A percentile compares a stretch with the other conserved stretches of the same genome.
Conservation (phyloP, 1,139 yeast genomes). For the Keqinozyma sinolaborantium region DNA sequence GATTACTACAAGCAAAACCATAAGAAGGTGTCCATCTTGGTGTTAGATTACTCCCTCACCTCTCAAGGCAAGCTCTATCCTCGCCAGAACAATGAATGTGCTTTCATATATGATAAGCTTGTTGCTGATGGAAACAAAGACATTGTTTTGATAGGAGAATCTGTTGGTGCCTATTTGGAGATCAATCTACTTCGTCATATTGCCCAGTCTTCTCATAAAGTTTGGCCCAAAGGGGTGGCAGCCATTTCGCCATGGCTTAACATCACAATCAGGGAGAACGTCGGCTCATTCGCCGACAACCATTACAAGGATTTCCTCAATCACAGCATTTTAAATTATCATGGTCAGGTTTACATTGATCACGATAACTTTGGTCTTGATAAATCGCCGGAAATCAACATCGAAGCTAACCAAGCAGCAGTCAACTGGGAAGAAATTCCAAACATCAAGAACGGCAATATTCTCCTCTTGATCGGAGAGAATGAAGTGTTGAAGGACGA, state of each 20-base stretch:
- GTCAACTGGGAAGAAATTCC: slow-evolving; percentile 26
- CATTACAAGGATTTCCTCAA: slow-evolving; percentile 3
- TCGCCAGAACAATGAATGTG: slow-evolving; percentile 32
- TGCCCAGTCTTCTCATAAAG: slow-evolving; percentile 1
- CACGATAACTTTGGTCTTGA: slow-evolving; percentile 2
- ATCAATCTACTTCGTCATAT: slow-evolving; percentile 11
- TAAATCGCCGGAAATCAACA: slow-evolving; percentile 3
- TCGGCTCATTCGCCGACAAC: slow-evolving; percentile 3
- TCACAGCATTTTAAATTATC: slow-evolving; percentile 5
- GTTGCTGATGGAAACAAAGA: slow-evolving; percentile 23
- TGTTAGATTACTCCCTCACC: slow-evolving; percentile 39
- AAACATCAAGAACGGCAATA: slow-evolving; percentile 16
- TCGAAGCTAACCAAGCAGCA: slow-evolving; percentile 4
- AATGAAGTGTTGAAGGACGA: slow-evolving; percentile 29
- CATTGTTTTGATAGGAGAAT: slow-evolving; percentile 37
- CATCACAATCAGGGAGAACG: slow-evolving; percentile 1
- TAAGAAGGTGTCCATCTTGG: slow-evolving; percentile 19
- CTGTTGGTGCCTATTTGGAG: slow-evolving; percentile 43
- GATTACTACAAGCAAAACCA: slow-evolving; percentile 11
- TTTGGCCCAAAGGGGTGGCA: slow-evolving; percentile 4
- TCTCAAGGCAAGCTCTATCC: slow-evolving; percentile 26
- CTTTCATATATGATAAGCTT: slow-evolving; percentile 22
- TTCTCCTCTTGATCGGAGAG: slow-evolving; percentile 30
- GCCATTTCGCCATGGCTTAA: slow-evolving; percentile 8
- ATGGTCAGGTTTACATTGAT: slow-evolving; percentile 5